These are phyloP conservation scores for Pseudogymnoascus sp. DNA, from an alignment of 2,329 filamentous ascomycete genomes.

Conservation along the genomic window DNA sequence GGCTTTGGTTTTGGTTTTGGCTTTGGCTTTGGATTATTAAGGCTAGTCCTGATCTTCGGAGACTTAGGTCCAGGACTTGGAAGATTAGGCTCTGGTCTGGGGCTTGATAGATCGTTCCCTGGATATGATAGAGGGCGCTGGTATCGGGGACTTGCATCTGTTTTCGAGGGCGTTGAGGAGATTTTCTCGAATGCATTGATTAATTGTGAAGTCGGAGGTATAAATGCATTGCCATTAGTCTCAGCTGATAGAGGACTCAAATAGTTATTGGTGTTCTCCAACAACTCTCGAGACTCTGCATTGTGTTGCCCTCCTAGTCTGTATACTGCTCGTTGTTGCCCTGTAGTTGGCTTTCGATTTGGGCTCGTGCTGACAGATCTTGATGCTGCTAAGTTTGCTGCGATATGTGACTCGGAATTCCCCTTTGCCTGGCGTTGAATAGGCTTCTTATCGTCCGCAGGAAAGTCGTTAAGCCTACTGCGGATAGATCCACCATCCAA, in stretches of 20 bases:
- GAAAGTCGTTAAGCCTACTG: background rate
- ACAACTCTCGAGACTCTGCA: background rate
- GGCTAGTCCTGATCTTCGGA: background rate
- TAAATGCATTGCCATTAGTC: conserved; percentile 1
- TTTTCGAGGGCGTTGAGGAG: background rate
- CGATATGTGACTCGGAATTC: conserved; percentile 42
- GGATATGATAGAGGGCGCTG: background rate
- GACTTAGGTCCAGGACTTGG: background rate
- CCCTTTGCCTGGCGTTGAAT: background rate
- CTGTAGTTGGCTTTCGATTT: conserved; percentile 22
- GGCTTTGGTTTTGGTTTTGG: conserved; percentile 23
- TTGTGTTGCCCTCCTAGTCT: background rate
- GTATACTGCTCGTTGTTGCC: background rate
- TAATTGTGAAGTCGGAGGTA: background rate
- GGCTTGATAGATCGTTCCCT: background rate
- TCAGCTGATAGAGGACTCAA: background rate
- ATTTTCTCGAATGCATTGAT: conserved; percentile 4
- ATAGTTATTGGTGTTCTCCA: conserved; percentile 4
- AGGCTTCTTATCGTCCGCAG: background rate
- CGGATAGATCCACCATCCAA: conserved; percentile 14
- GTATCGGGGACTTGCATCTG: background rate
- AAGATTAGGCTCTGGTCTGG: background rate
- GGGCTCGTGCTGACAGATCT: conserved; percentile 46
- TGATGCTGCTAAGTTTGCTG: conserved; percentile 53
- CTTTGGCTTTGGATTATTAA: conserved; percentile 17